Evolutionary conservation across 2,329 filamentous ascomycete species (phyloP).

Genomic region (Xylaria sp.): DNA sequence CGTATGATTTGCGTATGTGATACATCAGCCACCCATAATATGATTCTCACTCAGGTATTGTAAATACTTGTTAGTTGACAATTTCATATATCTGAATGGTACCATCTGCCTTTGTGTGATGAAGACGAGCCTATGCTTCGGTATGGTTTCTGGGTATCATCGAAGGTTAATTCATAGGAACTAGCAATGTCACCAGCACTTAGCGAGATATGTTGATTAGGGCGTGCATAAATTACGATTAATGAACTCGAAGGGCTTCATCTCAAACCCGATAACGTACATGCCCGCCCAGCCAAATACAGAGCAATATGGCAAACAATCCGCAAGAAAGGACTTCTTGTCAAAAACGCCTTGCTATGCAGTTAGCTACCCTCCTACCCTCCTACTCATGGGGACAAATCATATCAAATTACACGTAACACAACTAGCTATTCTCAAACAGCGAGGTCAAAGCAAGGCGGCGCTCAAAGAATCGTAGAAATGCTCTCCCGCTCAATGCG

Average conservation of each 20-base stretch:
- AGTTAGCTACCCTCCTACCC: slow-evolving; percentile 15
- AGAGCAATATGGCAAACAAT: background rate
- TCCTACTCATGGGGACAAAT: background rate
- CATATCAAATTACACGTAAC: slow-evolving; percentile 4
- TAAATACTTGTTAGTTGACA: background rate
- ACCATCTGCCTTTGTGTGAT: too few relatives aligned
- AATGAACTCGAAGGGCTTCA: background rate
- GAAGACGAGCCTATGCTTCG: background rate
- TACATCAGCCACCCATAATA: too few relatives aligned
- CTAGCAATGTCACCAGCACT: background rate
- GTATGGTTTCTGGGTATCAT: too few relatives aligned
- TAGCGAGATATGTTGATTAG: background rate
- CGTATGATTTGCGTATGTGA: too few relatives aligned
- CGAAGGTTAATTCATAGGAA: background rate
- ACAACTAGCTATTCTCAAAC: background rate
- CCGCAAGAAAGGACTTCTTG: background rate
- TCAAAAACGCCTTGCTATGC: slow-evolving; percentile 34
- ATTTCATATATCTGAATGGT: too few relatives aligned
- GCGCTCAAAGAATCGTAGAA: slow-evolving; percentile 54
- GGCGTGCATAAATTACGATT: background rate
- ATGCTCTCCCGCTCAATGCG: slow-evolving; percentile 79
- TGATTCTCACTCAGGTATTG: background rate
- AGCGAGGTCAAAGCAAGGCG: slow-evolving; percentile 42
- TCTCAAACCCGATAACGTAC: background rate
- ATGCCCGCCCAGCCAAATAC: background rate